Base-by-base conservation (phyloP, 768 basidiomycete species). In the Lenzites betulinus region DNA sequence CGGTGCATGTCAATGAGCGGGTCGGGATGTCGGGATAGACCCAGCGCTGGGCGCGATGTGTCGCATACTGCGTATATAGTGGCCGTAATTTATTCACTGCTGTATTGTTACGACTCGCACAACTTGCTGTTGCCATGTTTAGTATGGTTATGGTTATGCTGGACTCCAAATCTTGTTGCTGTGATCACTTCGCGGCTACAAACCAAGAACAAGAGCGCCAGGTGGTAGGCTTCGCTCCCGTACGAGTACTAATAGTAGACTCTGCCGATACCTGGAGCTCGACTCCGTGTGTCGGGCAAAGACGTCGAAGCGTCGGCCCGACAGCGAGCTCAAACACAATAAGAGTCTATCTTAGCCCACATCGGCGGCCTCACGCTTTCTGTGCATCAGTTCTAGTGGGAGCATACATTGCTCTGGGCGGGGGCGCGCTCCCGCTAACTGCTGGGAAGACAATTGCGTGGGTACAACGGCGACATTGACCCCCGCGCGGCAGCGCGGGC, bases 391-490 rank as follows among this genome's bases (percentile, higher is more conserved):
- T 53, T 53, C 58, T 59, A 59, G 58, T 25, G 6, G 46, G 18
- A 26, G 22, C n/a, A 28, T 36, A 25, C 23, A 28, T 20, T 22
- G 55, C 16, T 15, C 51, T 52, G 48, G 51, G 51, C 58, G 51
- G 51, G 22, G 51, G 51, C 39, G 8, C 16, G 25, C 35, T 22
- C 20, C 16, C 33, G 51, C 22, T 54, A 56, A 48, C 8, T 30
- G 33, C 48, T 26, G 28, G 41, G 38, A 6, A 58, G 39, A 62
- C 61, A 62, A 62, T 62, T 58, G 47, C 30, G 50, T 52, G 54
- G 55, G 50, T 38, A 23, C 25, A 11, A 36, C 23, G 36, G 51
- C 57, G 49, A 59, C 62, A 58, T 63, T 59, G 57, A 57, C 62
- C 22, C 42, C 18, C 51, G 38, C 28, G 8, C 20, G 50, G 16